phyloP scores from a whole-genome alignment of 257 asterid species.

The Euphrasia confusa region DNA sequence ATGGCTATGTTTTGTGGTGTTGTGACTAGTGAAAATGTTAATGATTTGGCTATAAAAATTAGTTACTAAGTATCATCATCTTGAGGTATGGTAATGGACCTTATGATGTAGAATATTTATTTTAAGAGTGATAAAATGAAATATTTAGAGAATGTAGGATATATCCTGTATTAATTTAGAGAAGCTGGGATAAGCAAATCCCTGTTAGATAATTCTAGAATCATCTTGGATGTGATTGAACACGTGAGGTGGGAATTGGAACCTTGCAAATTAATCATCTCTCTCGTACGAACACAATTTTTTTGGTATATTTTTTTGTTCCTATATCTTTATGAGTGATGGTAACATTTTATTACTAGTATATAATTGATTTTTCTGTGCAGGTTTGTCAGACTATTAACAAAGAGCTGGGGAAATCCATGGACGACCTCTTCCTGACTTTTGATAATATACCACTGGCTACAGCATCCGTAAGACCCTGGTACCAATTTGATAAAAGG shows the following conservation, averaged over 20 bases:
- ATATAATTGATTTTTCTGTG: slow-evolving; percentile 25
- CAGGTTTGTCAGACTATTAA: slow-evolving; percentile 75
- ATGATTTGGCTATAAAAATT: slow-evolving; percentile 13
- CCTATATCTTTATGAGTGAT: slow-evolving; percentile 19
- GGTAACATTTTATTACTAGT: slow-evolving; percentile 10
- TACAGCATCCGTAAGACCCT: slow-evolving; percentile 84
- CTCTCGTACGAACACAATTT: slow-evolving; percentile 1
- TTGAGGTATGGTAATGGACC: slow-evolving; percentile 3
- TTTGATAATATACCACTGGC: slow-evolving; percentile 78
- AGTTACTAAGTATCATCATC: slow-evolving; percentile 6
- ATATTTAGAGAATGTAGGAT: not conserved
- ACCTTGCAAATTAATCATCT: slow-evolving; percentile 11
- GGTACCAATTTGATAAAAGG: slow-evolving; percentile 3
- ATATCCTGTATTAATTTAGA: not conserved
- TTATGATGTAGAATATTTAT: slow-evolving; percentile 8
- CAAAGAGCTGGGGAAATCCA: slow-evolving; percentile 68
- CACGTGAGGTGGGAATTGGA: slow-evolving; percentile 18
- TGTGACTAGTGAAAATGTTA: not conserved
- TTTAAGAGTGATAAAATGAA: not conserved
- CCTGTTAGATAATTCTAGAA: slow-evolving; percentile 14
- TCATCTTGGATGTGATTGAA: not conserved
- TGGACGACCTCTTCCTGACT: slow-evolving; percentile 69
- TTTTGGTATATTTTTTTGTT: slow-evolving; percentile 15
- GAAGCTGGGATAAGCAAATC: slow-evolving; percentile 16
- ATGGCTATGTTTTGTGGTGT: slow-evolving; percentile 18